Base-by-base conservation (phyloP, 768 basidiomycete species). In the Strobilomyces confusus region DNA sequence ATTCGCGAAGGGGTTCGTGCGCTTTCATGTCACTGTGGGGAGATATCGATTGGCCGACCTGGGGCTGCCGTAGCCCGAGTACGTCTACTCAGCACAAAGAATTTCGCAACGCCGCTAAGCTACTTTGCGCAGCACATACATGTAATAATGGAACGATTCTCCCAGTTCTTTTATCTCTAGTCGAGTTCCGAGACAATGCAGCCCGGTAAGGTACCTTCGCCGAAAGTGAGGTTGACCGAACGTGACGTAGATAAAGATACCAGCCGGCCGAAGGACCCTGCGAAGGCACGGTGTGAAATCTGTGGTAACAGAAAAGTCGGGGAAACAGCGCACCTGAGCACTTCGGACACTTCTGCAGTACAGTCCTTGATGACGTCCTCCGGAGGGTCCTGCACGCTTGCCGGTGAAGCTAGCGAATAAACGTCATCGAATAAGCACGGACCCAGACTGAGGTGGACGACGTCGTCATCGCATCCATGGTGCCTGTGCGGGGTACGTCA, bases 171-270 rank as follows among this genome's bases (percentile, higher is more conserved):
- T 78, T 49, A 90, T 77, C 60, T 89, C 82, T 5, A 93, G 72
- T 7, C 66, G 78, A 20, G 88, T 84, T 2, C 72, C 77, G 15
- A 77, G 73, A 45, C 77, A 71, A 47, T 70, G 63, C 1, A 56
- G 29, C 29, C 67, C 67, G 4, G 72, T 77, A 17, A 94, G 71
- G 67, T 82, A 91, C 19, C 81, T 82, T 51, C 77, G 75, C 37
- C 92, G 84, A 66, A 94, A 93, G 65, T 94, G 92, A 1, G 92
- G 92, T 65, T 93, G 92, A 5, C 91, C 92, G 59, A 93, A 92
- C 5, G 91, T 93, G 53, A 93, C 70, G 66, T 92, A 92, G 43
- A 93, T 68, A 68, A 92, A 89, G 3, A 74, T 57, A 0, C 87
- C 86, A 2, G 56, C 70, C n/a, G 70, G 64, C n/a, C 78, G 77